These are phyloP conservation scores for Acer yangbiense DNA, from an alignment of 345 rosid species.

Conservation along the genomic window DNA sequence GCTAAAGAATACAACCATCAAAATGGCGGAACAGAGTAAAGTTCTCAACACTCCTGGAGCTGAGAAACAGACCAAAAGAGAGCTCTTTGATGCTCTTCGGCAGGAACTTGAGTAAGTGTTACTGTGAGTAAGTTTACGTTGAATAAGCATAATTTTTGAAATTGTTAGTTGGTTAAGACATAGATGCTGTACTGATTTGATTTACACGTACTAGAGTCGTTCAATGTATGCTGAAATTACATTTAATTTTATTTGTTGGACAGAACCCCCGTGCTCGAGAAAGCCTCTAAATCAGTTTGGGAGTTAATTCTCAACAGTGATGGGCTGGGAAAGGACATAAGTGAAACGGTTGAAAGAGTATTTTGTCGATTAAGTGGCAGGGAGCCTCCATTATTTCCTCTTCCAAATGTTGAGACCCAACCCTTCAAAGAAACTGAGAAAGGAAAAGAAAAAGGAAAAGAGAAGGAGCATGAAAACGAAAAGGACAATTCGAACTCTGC, in stretches of 20 bases:
- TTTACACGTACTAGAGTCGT: not conserved
- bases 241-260: slow-evolving; percentile 12
- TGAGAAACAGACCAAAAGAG: slow-evolving; percentile 91
- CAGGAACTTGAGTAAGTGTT: slow-evolving; percentile 81
- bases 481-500: slow-evolving; percentile 47
- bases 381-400: slow-evolving; percentile 38
- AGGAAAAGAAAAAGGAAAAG: slow-evolving; percentile 34
- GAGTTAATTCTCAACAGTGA: slow-evolving; percentile 78
- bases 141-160: not conserved
- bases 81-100: slow-evolving; percentile 84
- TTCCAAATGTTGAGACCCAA: slow-evolving; percentile 36
- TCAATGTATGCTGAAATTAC: not conserved
- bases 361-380: slow-evolving; percentile 75
- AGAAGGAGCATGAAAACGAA: slow-evolving; percentile 25
- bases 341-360: slow-evolving; percentile 65
- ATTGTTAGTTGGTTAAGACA: too few relatives aligned
- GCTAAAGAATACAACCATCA: slow-evolving; percentile 74
- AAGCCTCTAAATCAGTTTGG: slow-evolving; percentile 98
- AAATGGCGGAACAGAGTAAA: slow-evolving; percentile 89
- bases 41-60: slow-evolving; percentile 87
- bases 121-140: not conserved
- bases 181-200: not conserved
- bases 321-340: slow-evolving; percentile 77
- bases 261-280: slow-evolving; percentile 91
- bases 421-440: slow-evolving; percentile 34